phyloP scores from a whole-genome alignment of 805 yeast species.

The Myxozyma melibiosi region DNA sequence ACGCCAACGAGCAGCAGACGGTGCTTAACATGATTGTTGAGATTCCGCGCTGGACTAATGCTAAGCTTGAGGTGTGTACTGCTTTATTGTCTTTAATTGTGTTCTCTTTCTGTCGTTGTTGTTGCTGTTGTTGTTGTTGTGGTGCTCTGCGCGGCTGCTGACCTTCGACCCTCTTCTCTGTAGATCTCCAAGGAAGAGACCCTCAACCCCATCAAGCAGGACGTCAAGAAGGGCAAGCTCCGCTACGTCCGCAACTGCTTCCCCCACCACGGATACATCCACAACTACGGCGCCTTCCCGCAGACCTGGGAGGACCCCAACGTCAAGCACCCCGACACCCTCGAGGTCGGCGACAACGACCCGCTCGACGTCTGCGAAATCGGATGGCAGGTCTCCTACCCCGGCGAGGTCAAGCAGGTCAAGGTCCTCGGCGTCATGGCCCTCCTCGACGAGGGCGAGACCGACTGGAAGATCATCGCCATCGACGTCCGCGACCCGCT shows the following conservation, averaged over 20 bases:
- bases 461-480: constrained; percentile 96
- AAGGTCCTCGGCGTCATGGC: constrained; percentile 95
- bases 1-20: constrained; percentile 90
- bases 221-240: constrained; percentile 85
- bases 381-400: constrained; percentile 58
- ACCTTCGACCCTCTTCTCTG: too few relatives aligned
- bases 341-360: constrained; percentile 83
- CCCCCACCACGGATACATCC: constrained; percentile 98
- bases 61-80: constrained; percentile 68
- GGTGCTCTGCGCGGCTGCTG: too few relatives aligned
- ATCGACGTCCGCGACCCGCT: constrained; percentile 86
- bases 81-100: too few relatives aligned
- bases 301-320: constrained; percentile 99
- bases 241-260: constrained; percentile 94
- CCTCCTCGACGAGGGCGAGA: constrained; percentile 92
- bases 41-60: constrained; percentile 98
- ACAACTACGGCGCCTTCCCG: constrained; percentile 98
- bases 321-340: constrained; percentile 48
- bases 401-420: constrained; percentile 81
- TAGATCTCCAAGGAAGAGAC: constrained; percentile 60
- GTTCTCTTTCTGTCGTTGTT: too few relatives aligned
- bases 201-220: constrained; percentile 94
- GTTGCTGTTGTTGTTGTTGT: too few relatives aligned
- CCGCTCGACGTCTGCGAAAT: constrained; percentile 95
- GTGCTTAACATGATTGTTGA: constrained; percentile 90